A percentile compares a stretch with the other conserved stretches of the same genome.
phyloP scores from a whole-genome alignment of 2,329 filamentous ascomycete genomes.

The Fusarium sp. region DNA sequence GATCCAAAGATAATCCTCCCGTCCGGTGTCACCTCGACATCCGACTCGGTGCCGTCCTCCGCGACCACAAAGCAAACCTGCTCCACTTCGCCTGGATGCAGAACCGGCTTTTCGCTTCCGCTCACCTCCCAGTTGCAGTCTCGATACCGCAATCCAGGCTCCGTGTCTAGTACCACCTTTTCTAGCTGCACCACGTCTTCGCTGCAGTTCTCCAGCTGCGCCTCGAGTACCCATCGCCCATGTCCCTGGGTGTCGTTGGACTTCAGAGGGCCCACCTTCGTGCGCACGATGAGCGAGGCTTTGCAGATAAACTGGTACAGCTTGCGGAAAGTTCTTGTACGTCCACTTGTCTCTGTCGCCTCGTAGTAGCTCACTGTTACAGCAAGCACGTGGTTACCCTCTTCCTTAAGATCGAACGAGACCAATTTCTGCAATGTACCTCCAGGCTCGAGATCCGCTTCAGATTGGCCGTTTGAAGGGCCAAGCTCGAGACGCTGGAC shows the following conservation, averaged over 20 bases:
- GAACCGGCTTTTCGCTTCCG: conserved; percentile 62
- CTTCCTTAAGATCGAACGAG: conserved; percentile 89
- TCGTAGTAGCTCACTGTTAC: conserved; percentile 97
- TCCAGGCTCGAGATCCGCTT: conserved; percentile 67
- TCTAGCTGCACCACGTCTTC: conserved; percentile 86
- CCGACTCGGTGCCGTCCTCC: conserved; percentile 56
- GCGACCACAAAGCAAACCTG: conserved; percentile 73
- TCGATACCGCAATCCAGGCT: conserved; percentile 62
- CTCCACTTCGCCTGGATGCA: conserved; percentile 73
- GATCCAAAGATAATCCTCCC: conserved; percentile 79
- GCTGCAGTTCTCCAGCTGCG: conserved; percentile 94
- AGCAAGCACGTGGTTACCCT: conserved; percentile 91
- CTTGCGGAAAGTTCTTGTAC: conserved; percentile 90
- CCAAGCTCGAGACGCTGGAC: conserved; percentile 77
- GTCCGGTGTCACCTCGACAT: conserved; percentile 61
- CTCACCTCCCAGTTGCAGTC: conserved; percentile 69
- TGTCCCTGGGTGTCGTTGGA: conserved; percentile 44
- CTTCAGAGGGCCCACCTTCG: conserved; percentile 79
- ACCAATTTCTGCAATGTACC: conserved; percentile 85
- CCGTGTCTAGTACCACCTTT: conserved; percentile 67
- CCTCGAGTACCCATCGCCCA: conserved; percentile 82
- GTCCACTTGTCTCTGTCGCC: conserved; percentile 75
- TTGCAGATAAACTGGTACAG: conserved; percentile 97
- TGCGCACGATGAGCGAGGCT: conserved; percentile 88
- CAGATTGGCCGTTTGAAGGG: conserved; percentile 42